These are phyloP conservation scores for Alternaria ventricosa DNA, from an alignment of 2,329 filamentous ascomycete species.

Conservation along the genomic window DNA sequence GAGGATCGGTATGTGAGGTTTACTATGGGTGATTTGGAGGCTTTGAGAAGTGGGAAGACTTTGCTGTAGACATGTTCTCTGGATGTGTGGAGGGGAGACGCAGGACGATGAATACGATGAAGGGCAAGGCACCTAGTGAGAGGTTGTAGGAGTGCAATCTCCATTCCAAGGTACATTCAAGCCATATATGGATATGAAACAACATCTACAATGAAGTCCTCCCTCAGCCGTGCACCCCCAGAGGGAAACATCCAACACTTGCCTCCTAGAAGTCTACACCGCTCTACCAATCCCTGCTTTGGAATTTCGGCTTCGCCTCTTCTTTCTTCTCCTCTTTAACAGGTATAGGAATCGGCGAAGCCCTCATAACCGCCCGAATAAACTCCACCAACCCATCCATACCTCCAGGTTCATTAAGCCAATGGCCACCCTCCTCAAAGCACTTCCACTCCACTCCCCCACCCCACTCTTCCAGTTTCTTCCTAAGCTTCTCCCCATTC, in stretches of 20 bases:
- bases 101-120: background rate
- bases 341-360: background rate
- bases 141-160: background rate
- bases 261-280: background rate
- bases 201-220: background rate
- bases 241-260: background rate
- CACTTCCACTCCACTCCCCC: slow-evolving; percentile 47
- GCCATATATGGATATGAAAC: background rate
- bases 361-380: background rate
- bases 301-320: background rate
- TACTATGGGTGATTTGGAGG: slow-evolving; percentile 23
- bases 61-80: slow-evolving; percentile 4
- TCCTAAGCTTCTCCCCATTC: slow-evolving; percentile 45
- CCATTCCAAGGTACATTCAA: background rate
- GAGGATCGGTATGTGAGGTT: slow-evolving; percentile 33
- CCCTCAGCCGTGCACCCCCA: background rate
- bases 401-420: slow-evolving; percentile 58
- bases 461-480: slow-evolving; percentile 46
- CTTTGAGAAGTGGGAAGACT: slow-evolving; percentile 25
- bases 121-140: background rate
- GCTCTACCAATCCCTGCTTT: background rate
- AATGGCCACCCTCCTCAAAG: slow-evolving; percentile 53
- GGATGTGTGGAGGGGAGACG: background rate
- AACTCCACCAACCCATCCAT: slow-evolving; percentile 54
- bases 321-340: background rate